Conservation (phyloP, 1,284 basidiomycete species). For the Cystobasidium slooffiae region DNA sequence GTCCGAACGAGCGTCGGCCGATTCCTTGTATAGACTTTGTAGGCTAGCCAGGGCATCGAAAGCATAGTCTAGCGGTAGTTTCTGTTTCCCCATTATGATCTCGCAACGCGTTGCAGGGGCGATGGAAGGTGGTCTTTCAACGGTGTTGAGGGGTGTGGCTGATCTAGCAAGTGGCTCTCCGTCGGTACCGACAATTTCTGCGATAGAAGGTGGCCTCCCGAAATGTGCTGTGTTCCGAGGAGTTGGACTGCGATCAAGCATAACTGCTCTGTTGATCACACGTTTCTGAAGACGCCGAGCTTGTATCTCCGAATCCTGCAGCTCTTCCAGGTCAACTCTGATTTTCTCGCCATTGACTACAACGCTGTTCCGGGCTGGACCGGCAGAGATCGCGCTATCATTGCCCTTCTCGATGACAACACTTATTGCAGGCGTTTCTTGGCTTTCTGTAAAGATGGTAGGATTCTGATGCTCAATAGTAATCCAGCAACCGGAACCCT, state of each 20-base stretch:
- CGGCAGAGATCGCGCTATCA: slow-evolving; percentile 62
- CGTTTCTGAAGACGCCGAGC: slow-evolving; percentile 80
- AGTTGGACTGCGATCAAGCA: slow-evolving; percentile 23
- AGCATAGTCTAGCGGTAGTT: slow-evolving; percentile 71
- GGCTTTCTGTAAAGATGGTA: not conserved
- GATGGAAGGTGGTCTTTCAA: not conserved
- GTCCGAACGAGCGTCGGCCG: slow-evolving; percentile 54
- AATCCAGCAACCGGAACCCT: slow-evolving; percentile 95
- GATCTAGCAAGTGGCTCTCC: not conserved
- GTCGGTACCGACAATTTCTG: not conserved
- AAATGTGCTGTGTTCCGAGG: not conserved
- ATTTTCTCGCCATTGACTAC: slow-evolving; percentile 88
- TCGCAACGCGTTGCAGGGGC: not conserved
- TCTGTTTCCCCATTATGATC: not conserved
- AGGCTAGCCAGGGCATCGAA: slow-evolving; percentile 79
- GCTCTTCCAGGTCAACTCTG: slow-evolving; percentile 86
- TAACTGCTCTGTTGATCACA: slow-evolving; percentile 80
- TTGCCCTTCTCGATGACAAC: slow-evolving; percentile 70
- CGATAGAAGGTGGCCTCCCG: slow-evolving; percentile 30
- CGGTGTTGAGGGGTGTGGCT: not conserved
- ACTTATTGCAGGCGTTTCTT: slow-evolving; percentile 59
- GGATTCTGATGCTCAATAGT: slow-evolving; percentile 78
- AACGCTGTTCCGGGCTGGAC: slow-evolving; percentile 69
- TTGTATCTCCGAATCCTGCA: slow-evolving; percentile 87
- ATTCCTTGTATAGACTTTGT: slow-evolving; percentile 70